Base-by-base conservation (phyloP, 2,329 filamentous ascomycete species). In the Cladosporium sp. region DNA sequence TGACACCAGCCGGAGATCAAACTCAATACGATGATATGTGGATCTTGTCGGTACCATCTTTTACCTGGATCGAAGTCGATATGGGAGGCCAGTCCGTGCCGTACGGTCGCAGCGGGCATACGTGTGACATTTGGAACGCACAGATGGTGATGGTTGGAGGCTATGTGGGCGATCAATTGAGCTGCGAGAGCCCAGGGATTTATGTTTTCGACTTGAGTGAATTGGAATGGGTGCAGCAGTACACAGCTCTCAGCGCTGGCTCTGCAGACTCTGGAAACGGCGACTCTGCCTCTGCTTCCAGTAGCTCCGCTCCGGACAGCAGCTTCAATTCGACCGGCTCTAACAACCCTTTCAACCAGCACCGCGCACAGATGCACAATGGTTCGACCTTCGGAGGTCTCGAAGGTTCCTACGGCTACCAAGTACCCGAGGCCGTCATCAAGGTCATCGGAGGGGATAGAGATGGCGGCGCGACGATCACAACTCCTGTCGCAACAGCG, bases 121-220 rank as follows among this genome's bases (percentile, higher is more conserved):
- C 85, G 36, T 94, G 90, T 72, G 83, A 91, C 64, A 82, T 83
- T 65, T 93, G 90, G 73, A 87, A 91, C 15, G 85, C 87, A 58
- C 90, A 93, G 71, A 91, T 95, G 85, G 78, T 94, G 61, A 80
- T 87, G 7, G 77, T 93, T 13, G 90, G 90, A 24, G 90, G 90
- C 10, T 87, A 83, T 62, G 80, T 86, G 7, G 84, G 84, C 2
- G 72, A 77, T 24, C 75, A 83, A 10, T 75, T 84, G 45, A 80
- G 75, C 3, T 90, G 88, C 69, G 88, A 91, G 63, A 81, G 74
- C 15, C 85, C 85, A 0, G 86, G 87, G 1, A 79, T 91, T 60
- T 90, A 90, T 67, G 83, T 90, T 24, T 93, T 91, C 74, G 91
- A 95, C 66, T 75, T 91, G 52, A 88, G 83, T 9, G 83, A 81